These are phyloP conservation scores for Hirschfeldia incana DNA, from an alignment of 345 rosid genomes.

Conservation along the genomic window DNA sequence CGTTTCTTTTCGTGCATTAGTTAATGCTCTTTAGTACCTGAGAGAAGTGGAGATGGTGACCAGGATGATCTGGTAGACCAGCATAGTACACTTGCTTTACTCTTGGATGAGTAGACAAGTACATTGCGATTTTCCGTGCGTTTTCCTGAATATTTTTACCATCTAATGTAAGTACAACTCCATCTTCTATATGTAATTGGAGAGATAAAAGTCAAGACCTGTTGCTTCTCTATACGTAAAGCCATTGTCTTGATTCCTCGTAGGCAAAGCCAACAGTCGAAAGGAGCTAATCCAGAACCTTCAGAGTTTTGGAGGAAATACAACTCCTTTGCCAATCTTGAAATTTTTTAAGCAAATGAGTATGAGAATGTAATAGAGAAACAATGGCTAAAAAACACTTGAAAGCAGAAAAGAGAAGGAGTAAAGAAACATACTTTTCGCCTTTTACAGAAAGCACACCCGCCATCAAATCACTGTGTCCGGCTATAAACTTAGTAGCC, in stretches of 20 bases:
- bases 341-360: neutral
- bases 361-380: neutral
- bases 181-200: neutral
- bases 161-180: neutral
- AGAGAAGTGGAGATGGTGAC: conserved; percentile 79
- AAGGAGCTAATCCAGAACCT: conserved; percentile 95
- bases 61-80: conserved; percentile 86
- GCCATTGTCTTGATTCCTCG: conserved; percentile 95
- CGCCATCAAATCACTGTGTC: conserved; percentile 96
- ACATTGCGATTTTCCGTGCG: conserved; percentile 84
- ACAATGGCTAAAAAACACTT: neutral
- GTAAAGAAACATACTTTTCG: conserved; percentile 62
- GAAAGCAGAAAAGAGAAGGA: neutral
- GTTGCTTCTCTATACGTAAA: conserved; percentile 90
- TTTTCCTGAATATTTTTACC: conserved; percentile 56
- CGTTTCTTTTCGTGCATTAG: neutral
- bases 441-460: conserved; percentile 96
- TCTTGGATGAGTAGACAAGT: conserved; percentile 72
- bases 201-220: conserved; percentile 49
- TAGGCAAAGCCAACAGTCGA: conserved; percentile 95
- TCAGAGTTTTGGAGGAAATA: conserved; percentile 94
- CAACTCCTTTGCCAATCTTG: conserved; percentile 76
- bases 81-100: conserved; percentile 87
- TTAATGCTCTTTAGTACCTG: conserved; percentile 80
- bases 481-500: conserved; percentile 89